Base-by-base conservation (phyloP, 768 basidiomycete species). In the Clitopilus passeckerianus region DNA sequence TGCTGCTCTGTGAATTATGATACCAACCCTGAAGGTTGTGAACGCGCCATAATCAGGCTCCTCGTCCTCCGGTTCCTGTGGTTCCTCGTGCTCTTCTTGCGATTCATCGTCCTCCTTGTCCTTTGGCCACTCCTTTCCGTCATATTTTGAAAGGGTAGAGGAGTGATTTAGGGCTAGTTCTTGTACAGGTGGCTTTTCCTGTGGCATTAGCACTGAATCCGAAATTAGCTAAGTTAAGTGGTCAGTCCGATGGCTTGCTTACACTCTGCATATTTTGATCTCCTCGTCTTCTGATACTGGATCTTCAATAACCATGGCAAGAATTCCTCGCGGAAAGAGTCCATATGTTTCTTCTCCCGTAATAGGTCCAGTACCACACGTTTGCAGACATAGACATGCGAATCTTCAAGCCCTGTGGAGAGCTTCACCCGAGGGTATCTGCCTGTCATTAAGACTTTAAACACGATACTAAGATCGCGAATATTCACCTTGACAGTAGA, bases 251-350 rank as follows among this genome's bases (percentile, higher is more conserved):
- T 4, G 1, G 20, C 2, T 20, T 5, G 18, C 71, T 60, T 67
- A 89, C 90, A 72, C 61, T 74, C 71, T 33, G 76, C 81, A 62
- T 90, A 90, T 72, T 85, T 88, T 53, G 71, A 72, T 63, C 77
- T 76, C 64, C 84, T 86, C 15, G 78, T 77, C 9, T 76, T 74
- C 60, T 86, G 87, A 69, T 93, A 93, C 61, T 91, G 90, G 6
- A 91, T 75, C 68, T 92, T 94, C 74, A 93, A 90, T 58, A 97
- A 68, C 92, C 94, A 97, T 0, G 95, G 95, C 10, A 98, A 70
- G 66, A 97, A 91, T 60, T 97, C 93, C 70, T 95, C 90, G 55
- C 90, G 81, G 56, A 98, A 79, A 15, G 94, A 96, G 55, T 92
- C 87, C 43, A 95, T 79, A 64, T 86, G 81, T 5, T 74, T 74